Evolutionary conservation across 257 asterid genomes (phyloP), one percentile per base, ranked within the genome.

Genomic region (Paraleonurus japonicus): DNA sequence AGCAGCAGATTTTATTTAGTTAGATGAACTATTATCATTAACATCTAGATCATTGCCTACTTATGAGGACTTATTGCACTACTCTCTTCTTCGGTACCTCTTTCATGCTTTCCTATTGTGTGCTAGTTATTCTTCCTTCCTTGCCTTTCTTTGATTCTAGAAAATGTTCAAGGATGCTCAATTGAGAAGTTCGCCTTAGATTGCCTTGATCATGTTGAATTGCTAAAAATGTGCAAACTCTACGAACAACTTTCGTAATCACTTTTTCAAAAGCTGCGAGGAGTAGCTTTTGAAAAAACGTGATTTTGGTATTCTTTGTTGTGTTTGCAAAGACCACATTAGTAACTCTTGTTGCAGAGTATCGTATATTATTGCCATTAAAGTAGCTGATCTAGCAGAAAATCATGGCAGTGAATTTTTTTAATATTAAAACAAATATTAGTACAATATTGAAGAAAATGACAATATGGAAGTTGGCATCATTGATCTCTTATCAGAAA

Each of bases 371-470:
- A 61, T 32, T 17, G 27, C 50, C 67, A 61, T n/a, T 17, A 7
- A 61, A 61, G 67, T 32, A 61, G 47, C 48, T 64, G 2, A 61
- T 61, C 27, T 32, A 61, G 28, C 67, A 35, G 17, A 58, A 28
- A 30, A 12, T 58, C 32, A 3, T 16, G 64, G 64, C 22, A 26
- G 24, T 57, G 62, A 12, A 24, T 55, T 43, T 41, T 43, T 3
- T 43, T 12, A 43, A 43, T 12, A 43, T 43, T 43, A 12, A 43
- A 43, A 43, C 11, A 13, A 13, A 43, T 43, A 43, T 12, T 43
- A 43, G 17, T 43, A 7, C 63, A 57, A 24, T 23, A 55, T 5
- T 53, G 27, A 53, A 53, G 60, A 53, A 55, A 55, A 10, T 20
- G 3, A 23, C 19, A 55, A 13, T 2, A 24, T 57, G 22, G 35